phyloP scores from a whole-genome alignment of 139 green algal genomes.

The Pycnococcus provasolii region DNA sequence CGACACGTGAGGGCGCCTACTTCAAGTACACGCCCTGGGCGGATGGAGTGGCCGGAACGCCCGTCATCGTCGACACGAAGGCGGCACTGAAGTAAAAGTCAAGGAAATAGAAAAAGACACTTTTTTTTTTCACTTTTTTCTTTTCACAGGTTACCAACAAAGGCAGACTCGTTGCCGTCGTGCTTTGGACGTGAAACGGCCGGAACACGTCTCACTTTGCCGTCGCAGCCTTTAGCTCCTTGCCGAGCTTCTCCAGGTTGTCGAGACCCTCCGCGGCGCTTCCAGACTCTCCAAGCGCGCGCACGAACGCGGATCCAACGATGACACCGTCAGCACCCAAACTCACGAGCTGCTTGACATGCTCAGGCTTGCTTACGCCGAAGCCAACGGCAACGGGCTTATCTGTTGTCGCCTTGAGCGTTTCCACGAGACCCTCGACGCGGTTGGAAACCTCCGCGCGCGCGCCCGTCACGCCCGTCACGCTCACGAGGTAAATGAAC shows the following conservation, averaged over 20 bases:
- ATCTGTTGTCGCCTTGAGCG: constrained; percentile 47
- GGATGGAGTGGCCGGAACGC: constrained; percentile 35
- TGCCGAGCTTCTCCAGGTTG: too few relatives aligned
- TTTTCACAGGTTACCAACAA: too few relatives aligned
- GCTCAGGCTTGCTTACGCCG: constrained; percentile 76
- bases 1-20: constrained; percentile 44
- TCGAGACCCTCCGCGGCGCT: background rate
- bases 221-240: too few relatives aligned
- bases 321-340: constrained; percentile 98
- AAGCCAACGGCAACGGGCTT: constrained; percentile 85
- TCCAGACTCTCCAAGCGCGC: constrained; percentile 62
- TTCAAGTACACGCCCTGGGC: constrained; percentile 44
- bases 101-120: too few relatives aligned
- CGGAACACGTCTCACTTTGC: too few relatives aligned
- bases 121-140: too few relatives aligned
- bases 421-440: constrained; percentile 68
- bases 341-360: constrained; percentile 56
- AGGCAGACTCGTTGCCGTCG: too few relatives aligned
- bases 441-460: constrained; percentile 46
- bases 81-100: too few relatives aligned
- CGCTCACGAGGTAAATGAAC: constrained; percentile 94
- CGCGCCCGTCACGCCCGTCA: constrained; percentile 76
- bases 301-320: constrained; percentile 82
- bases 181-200: too few relatives aligned
- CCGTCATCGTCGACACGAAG: background rate